Base-by-base conservation (phyloP, 192 early-diverging fungal genomes). In the Gryganskiella cystojenkinii region DNA sequence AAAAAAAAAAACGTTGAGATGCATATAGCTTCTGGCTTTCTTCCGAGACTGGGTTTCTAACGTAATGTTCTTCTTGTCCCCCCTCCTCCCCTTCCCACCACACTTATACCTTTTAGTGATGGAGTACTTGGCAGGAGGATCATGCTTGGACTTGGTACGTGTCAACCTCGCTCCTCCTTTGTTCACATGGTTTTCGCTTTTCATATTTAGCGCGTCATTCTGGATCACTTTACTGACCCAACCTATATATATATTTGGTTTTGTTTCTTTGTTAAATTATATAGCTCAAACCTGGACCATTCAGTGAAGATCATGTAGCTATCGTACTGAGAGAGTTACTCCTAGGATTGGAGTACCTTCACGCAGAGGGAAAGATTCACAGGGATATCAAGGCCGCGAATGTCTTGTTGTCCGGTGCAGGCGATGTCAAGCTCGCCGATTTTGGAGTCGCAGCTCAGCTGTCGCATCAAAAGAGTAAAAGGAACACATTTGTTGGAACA, bases 301-400 rank as follows among this genome's bases (percentile, higher is more conserved):
- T 81, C 63, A 71, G 74, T 44, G 82, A 83, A 52, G 67, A 81
- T 28, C 73, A 83, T 68, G 74, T 83, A 35, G 82, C 82, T 1
- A 66, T 83, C 35, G 92, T 99, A 25, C 58, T 97, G 53, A 88
- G 92, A 56, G 96, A 98, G 65, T 81, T 98, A 54, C 83, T 99
- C 17, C 74, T 88, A 47, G 98, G 96, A 2, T 85, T 99, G 15
- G 94, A 97, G 54, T 97, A 98, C 72, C 85, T 99, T 27, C 98
- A 99, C 80, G 80, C 82, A n/a, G 90, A 96, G 67, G 90, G 94
- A 60, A 95, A 99, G 84, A 83, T 95, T 46, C 93, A 95, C 63
- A 85, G 93, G 72, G 98, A 99, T 73, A 96, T 99, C 68, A 99
- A 99, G 88, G 94, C 95, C 7, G 96, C 95, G 33, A 97, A 97